Evolutionary conservation across 441 rosid genomes (phyloP), one percentile per base, ranked within the genome.

Genomic region (Eruca vesicaria): DNA sequence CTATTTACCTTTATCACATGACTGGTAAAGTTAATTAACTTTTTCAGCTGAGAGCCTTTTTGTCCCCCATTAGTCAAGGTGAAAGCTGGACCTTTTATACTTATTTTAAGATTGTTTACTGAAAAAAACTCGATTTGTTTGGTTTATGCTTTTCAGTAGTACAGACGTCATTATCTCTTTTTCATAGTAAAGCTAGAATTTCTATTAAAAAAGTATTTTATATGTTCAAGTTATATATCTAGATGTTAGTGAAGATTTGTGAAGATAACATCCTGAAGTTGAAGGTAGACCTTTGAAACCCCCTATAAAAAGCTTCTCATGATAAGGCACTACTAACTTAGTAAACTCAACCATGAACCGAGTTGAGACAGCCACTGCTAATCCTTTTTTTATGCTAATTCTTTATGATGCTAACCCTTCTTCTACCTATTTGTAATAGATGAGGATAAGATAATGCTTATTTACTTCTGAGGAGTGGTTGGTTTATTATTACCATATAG

Each of bases 41-140:
- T 68, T 53, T 73, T 68, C 78, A 72, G 71, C 32, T 11, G 61
- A n/a, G 52, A n/a, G 52, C 66, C 73, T 58, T 78, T 72, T 73
- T 78, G 81, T 72, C 81, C 52, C 78, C 75, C 71, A 56, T 68
- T 77, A 31, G 67, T 73, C 57, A 68, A 73, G 50, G 74, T 68
- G 66, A 73, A 78, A 73, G 74, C 81, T 60, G 77, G 68, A 65
- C 6, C 36, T 48, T 63, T 57, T 32, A 66, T 59, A 71, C 32
- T 64, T 64, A 53, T 58, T 69, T 61, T 69, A 69, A 57, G 61
- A 56, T 56, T 43, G 28, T 45, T 75, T 62, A 75, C 68, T 69
- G 58, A 33, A 31, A 20, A 56, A 9, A 71, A 18, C 45, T 71
- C 7, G 15, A 55, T 71, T 65, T 58, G 26, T 70, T 70, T 65